phyloP scores from a whole-genome alignment of 768 basidiomycete genomes.

The Hericium coralloides region DNA sequence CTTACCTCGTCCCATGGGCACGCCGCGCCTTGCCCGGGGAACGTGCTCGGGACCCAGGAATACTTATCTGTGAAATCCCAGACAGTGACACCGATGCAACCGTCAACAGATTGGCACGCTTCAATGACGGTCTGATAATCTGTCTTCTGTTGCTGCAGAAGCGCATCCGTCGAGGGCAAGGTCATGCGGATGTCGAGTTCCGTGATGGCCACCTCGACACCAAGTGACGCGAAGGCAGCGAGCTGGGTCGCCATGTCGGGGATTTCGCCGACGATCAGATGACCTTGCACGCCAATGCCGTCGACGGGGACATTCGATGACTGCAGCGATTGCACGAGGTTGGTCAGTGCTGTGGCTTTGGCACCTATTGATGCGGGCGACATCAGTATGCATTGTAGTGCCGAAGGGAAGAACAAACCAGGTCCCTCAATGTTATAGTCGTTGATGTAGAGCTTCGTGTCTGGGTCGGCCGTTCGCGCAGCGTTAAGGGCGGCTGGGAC shows the following conservation, averaged over 20 bases:
- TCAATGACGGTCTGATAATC: slow-evolving; percentile 49
- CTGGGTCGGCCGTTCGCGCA: slow-evolving; percentile 45
- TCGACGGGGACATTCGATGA: slow-evolving; percentile 43
- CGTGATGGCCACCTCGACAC: slow-evolving; percentile 60
- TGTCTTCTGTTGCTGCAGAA: slow-evolving; percentile 43
- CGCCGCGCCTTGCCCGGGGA: slow-evolving; percentile 27
- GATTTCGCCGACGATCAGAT: slow-evolving; percentile 51
- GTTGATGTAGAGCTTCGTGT: slow-evolving; percentile 47
- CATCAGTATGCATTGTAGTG: background rate
- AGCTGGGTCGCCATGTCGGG: slow-evolving; percentile 40
- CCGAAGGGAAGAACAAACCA: slow-evolving; percentile 3
- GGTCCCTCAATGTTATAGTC: slow-evolving; percentile 28
- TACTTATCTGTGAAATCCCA: slow-evolving; percentile 37
- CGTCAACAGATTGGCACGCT: slow-evolving; percentile 37
- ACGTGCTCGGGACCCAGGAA: slow-evolving; percentile 26
- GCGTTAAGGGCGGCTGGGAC: slow-evolving; percentile 43
- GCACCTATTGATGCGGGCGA: slow-evolving; percentile 22
- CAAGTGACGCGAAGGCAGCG: slow-evolving; percentile 46
- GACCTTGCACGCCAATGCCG: slow-evolving; percentile 53
- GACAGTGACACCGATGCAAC: slow-evolving; percentile 29
- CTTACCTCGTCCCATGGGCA: slow-evolving; percentile 22
- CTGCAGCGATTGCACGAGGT: slow-evolving; percentile 41
- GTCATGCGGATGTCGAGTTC: slow-evolving; percentile 60
- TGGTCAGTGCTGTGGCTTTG: slow-evolving; percentile 48
- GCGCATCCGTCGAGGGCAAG: slow-evolving; percentile 38